A percentile compares a stretch with the other conserved stretches of the same genome.
phyloP scores from a whole-genome alignment of 2,329 filamentous ascomycete genomes.

The Diaporthe vaccinii region DNA sequence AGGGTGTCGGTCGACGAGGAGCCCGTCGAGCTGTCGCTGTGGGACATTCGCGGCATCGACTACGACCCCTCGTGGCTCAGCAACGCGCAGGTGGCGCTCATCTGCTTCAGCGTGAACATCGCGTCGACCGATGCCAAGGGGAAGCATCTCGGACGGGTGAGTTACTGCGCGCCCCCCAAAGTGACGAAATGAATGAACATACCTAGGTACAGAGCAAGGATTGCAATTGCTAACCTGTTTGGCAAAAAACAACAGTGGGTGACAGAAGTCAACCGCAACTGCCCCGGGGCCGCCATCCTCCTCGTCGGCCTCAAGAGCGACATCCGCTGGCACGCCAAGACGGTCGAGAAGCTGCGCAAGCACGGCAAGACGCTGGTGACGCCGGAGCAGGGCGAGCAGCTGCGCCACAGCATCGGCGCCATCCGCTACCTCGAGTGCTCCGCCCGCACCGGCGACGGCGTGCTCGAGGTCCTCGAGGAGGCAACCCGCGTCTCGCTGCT shows the following conservation, averaged over 20 bases:
- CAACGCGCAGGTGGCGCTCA: conserved; percentile 37
- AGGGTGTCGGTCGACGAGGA: conserved; percentile 39
- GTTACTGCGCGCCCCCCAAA: neutral
- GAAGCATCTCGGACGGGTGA: conserved; percentile 39
- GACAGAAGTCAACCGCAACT: conserved; percentile 40
- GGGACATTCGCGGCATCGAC: conserved; percentile 41
- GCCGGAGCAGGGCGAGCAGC: conserved; percentile 40
- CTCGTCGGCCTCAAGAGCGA: conserved; percentile 41
- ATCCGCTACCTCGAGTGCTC: conserved; percentile 41
- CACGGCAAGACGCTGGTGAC: conserved; percentile 38
- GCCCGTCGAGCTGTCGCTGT: conserved; percentile 37
- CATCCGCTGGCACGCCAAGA: conserved; percentile 40
- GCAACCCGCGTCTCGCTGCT: conserved; percentile 38
- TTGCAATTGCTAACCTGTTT: neutral
- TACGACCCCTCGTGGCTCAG: conserved; percentile 40
- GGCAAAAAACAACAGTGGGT: conserved; percentile 32
- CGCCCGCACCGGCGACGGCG: conserved; percentile 40
- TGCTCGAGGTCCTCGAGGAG: conserved; percentile 40
- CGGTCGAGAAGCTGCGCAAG: conserved; percentile 39
- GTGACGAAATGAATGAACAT: too few relatives aligned
- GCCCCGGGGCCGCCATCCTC: conserved; percentile 40
- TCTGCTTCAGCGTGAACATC: conserved; percentile 41
- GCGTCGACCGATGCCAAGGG: conserved; percentile 40
- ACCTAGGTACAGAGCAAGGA: too few relatives aligned
- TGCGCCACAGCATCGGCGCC: conserved; percentile 41